These are phyloP conservation scores for Agrocybe chaxingu DNA, from an alignment of 768 basidiomycete genomes.

Conservation along the genomic window DNA sequence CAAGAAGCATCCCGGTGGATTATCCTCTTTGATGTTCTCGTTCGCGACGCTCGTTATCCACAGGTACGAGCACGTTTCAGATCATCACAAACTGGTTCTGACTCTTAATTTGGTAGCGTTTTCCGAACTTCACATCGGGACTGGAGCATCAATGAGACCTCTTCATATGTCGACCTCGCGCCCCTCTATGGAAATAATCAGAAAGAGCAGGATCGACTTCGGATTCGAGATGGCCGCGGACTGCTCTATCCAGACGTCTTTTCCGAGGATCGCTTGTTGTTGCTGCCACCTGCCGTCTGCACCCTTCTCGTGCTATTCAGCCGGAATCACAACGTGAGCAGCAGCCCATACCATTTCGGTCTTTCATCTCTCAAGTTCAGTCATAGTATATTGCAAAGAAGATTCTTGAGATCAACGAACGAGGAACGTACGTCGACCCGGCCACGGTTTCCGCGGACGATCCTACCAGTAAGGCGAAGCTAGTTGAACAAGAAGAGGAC, in stretches of 20 bases:
- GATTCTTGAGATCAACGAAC: conserved; percentile 78
- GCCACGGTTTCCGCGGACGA: conserved; percentile 35
- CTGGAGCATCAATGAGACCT: conserved; percentile 75
- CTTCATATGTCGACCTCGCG: conserved; percentile 82
- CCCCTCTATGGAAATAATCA: conserved; percentile 80
- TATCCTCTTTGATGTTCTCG: conserved; percentile 78
- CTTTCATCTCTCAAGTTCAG: background rate
- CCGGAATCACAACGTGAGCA: conserved; percentile 80
- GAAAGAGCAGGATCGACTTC: conserved; percentile 52
- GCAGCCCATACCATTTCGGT: conserved; percentile 1
- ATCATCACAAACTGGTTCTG: background rate
- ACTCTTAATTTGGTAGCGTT: conserved; percentile 40
- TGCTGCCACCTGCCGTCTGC: conserved; percentile 77
- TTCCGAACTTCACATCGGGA: conserved; percentile 78
- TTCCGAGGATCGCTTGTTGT: conserved; percentile 72
- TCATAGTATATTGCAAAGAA: conserved; percentile 74
- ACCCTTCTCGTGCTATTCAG: conserved; percentile 82
- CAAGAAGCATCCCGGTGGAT: conserved; percentile 70
- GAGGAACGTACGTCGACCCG: conserved; percentile 60
- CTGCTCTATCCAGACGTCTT: conserved; percentile 68
- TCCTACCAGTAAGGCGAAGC: conserved; percentile 28
- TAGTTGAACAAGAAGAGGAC: conserved; percentile 63
- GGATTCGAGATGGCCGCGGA: conserved; percentile 62
- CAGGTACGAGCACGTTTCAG: conserved; percentile 34
- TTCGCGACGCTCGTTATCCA: conserved; percentile 85